phyloP scores from a whole-genome alignment of 2,329 filamentous ascomycete species.

The Zalaria sp. region DNA sequence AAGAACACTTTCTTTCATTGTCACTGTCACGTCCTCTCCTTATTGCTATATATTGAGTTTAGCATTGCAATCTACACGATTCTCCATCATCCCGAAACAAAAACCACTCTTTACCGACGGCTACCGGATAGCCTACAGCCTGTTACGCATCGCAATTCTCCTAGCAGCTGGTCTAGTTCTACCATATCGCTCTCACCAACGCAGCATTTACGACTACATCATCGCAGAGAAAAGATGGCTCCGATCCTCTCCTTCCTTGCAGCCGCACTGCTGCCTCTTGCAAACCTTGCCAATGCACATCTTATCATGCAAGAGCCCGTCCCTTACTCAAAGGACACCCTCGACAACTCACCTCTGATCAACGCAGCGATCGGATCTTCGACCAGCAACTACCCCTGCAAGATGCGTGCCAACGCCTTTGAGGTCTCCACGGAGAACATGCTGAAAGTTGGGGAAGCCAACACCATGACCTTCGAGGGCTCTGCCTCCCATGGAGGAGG shows the following conservation, averaged over 20 bases:
- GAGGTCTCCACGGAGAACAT: slow-evolving; percentile 41
- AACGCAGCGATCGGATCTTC: slow-evolving; percentile 29
- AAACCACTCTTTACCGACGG: no score
- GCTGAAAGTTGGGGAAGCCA: slow-evolving; percentile 47
- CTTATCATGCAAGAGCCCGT: slow-evolving; percentile 57
- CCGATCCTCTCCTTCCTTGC: no score
- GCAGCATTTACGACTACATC: no score
- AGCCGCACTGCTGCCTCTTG: slow-evolving; percentile 1
- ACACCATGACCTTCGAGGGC: slow-evolving; percentile 54
- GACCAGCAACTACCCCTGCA: slow-evolving; percentile 63
- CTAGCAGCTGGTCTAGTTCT: no score
- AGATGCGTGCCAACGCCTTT: slow-evolving; percentile 34
- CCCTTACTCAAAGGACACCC: slow-evolving; percentile 42
- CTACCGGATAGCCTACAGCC: no score
- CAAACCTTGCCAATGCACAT: slow-evolving; percentile 48
- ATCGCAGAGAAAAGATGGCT: background rate
- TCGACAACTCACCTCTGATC: slow-evolving; percentile 51
- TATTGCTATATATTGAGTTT: no score
- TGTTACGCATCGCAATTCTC: no score
- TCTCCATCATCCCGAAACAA: no score
- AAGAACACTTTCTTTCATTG: no score
- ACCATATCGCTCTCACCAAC: no score
- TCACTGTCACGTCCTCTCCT: no score
- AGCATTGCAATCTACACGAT: no score
- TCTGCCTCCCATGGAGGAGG: slow-evolving; percentile 75